Percentiles rank a stretch among this genome's conserved stretches.
Evolutionary conservation across 2,329 filamentous ascomycete species (phyloP).

Genomic region (Arthrinium puccinioides): DNA sequence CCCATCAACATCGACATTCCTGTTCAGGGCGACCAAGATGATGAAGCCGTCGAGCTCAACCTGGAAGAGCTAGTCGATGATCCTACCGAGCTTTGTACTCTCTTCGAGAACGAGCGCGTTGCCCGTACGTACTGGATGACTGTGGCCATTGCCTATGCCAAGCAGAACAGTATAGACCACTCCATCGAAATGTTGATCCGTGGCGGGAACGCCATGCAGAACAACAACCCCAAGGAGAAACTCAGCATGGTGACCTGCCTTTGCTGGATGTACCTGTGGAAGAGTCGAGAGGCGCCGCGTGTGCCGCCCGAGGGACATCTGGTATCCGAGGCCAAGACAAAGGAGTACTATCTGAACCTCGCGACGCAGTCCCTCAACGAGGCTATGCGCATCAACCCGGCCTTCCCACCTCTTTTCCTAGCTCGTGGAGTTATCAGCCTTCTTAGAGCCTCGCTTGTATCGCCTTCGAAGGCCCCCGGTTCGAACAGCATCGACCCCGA

Average conservation of each 20-base stretch:
- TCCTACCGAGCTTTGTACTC: slow-evolving; percentile 86
- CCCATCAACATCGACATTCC: slow-evolving; percentile 60
- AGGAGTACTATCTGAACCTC: slow-evolving; percentile 84
- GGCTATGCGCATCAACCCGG: slow-evolving; percentile 86
- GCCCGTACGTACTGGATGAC: slow-evolving; percentile 95
- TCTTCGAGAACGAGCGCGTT: slow-evolving; percentile 90
- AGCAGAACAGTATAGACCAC: slow-evolving; percentile 88
- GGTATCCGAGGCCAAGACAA: slow-evolving; percentile 72
- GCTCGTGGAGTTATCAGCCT: slow-evolving; percentile 86
- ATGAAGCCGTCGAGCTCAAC: slow-evolving; percentile 83
- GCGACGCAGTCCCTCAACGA: slow-evolving; percentile 93
- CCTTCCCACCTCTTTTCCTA: slow-evolving; percentile 84
- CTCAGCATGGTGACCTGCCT: slow-evolving; percentile 77
- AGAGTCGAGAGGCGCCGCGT: slow-evolving; percentile 71
- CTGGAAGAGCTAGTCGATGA: slow-evolving; percentile 88
- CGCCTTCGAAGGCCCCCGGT: slow-evolving; percentile 60
- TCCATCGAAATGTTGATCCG: slow-evolving; percentile 67
- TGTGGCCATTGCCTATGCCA: slow-evolving; percentile 94
- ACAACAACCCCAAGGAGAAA: slow-evolving; percentile 70
- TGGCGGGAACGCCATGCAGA: slow-evolving; percentile 64
- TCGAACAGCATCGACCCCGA: slow-evolving; percentile 63
- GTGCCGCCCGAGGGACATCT: slow-evolving; percentile 54
- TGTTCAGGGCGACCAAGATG: slow-evolving; percentile 56
- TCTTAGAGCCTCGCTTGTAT: slow-evolving; percentile 76
- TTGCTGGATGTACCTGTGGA: slow-evolving; percentile 87